Percentiles rank a stretch among this genome's conserved stretches.
Evolutionary conservation across 2,329 filamentous ascomycete species (phyloP).

Genomic region (Delphinella strobiligena): DNA sequence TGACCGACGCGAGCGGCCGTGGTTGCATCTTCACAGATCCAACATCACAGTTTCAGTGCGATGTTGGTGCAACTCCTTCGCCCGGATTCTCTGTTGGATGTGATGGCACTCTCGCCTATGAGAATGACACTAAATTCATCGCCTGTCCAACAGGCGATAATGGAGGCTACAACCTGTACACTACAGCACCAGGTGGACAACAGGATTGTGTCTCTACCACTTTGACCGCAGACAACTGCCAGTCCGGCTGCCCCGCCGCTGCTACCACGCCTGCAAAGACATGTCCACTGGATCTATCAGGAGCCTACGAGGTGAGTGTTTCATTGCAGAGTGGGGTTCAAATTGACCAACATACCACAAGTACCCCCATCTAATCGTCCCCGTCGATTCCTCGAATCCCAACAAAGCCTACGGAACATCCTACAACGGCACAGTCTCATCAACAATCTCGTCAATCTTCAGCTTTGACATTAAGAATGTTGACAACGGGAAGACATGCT

Average conservation of each 20-base stretch:
- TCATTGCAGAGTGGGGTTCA: not conserved
- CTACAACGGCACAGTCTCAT: constrained; percentile 44
- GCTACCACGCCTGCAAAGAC: constrained; percentile 23
- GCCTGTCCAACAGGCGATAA: constrained; percentile 47
- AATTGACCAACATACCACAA: constrained; percentile 11
- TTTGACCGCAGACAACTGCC: constrained; percentile 30
- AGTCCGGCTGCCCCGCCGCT: constrained; percentile 28
- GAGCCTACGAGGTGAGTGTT: constrained; percentile 9
- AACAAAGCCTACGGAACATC: constrained; percentile 40
- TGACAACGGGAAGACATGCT: constrained; percentile 47
- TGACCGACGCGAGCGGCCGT: constrained; percentile 44
- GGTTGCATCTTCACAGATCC: constrained; percentile 53
- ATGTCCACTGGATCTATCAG: constrained; percentile 9
- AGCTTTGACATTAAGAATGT: constrained; percentile 53
- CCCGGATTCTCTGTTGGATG: constrained; percentile 45
- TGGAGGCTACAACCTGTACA: constrained; percentile 46
- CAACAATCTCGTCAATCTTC: constrained; percentile 47
- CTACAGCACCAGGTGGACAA: constrained; percentile 27
- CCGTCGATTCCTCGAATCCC: constrained; percentile 43
- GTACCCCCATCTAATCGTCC: constrained; percentile 52
- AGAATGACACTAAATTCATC: constrained; percentile 43
- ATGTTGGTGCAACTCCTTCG: constrained; percentile 38
- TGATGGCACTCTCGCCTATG: constrained; percentile 40
- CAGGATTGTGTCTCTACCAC: constrained; percentile 39
- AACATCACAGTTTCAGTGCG: constrained; percentile 51